Evolutionary conservation across 2,329 filamentous ascomycete genomes (phyloP).

Genomic region (Calonectria pseudoturangicola): DNA sequence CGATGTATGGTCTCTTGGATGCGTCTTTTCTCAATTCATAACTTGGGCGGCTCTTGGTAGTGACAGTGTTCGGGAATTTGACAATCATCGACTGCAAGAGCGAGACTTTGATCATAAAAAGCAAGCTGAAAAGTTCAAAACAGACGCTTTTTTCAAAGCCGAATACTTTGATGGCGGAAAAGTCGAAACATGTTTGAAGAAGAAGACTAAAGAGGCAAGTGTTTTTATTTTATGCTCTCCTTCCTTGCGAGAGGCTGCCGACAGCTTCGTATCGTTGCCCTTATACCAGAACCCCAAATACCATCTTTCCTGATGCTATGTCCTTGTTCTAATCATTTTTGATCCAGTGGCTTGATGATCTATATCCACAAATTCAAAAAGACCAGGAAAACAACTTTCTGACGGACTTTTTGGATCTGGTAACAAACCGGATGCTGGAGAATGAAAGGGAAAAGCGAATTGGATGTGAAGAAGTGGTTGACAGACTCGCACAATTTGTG

Average conservation of each 20-base stretch:
- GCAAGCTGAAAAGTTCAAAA: not conserved
- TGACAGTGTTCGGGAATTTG: conserved; percentile 23
- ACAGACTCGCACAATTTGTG: not conserved
- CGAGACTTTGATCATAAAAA: conserved; percentile 1
- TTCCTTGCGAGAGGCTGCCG: too few relatives aligned
- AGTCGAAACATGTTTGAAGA: not conserved
- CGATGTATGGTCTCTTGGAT: conserved; percentile 41
- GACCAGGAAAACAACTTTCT: not conserved
- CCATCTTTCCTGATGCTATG: too few relatives aligned
- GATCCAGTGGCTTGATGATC: conserved; percentile 10
- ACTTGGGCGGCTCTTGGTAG: conserved; percentile 35
- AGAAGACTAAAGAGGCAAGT: not conserved
- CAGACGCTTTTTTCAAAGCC: conserved; percentile 22
- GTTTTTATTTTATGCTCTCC: not conserved
- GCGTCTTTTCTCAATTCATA: conserved; percentile 41
- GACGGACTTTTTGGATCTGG: not conserved
- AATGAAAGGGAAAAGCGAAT: not conserved
- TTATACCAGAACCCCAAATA: too few relatives aligned
- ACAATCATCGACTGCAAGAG: not conserved
- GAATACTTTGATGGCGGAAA: not conserved
- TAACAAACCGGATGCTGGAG: not conserved
- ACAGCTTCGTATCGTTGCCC: too few relatives aligned
- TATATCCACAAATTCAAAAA: not conserved
- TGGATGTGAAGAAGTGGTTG: not conserved
- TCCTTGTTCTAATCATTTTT: too few relatives aligned